Evolutionary conservation across 768 basidiomycete genomes (phyloP), one percentile per base, ranked within the genome.

Genomic region (Panaeolus cyanescens): DNA sequence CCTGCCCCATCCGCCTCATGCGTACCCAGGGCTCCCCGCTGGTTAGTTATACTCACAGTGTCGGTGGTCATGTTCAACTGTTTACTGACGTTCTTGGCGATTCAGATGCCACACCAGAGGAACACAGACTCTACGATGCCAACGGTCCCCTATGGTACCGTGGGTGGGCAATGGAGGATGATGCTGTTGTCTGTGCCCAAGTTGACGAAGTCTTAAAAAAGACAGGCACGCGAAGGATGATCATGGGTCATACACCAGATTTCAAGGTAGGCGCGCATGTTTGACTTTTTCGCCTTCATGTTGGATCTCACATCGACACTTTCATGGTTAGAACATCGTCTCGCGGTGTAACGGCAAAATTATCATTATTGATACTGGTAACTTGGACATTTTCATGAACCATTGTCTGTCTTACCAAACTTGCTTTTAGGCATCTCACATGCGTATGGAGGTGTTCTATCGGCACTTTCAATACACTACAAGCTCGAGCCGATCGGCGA

Each of bases 181-280:
- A 96, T 56, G 83, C 83, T 59, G 78, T 79, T 55, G 85, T 85
- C 4, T 99, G 97, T 72, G 71, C 67, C 1, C 81, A 85, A 33
- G 94, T 94, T 0, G 88, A 92, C 60, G 75, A 79, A 25, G 89
- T 96, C 17, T 75, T 93, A 56, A 70, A 81, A 32, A 85, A 83
- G 72, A 89, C 93, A 1, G 94, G 94, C 1, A 95, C 92, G 28
- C 77, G 93, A 61, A 80, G 94, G 66, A 88, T 96, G 87, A 85
- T 99, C 45, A 95, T 97, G 94, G 96, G 96, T 0, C 97, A 99
- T 73, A 99, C 97, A 0, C 96, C 97, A 1, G 83, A 96, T 71
- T 94, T 97, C 66, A 80, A 81, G 62, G 90, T 87, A 64, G 28
- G 80, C 70, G 4, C 17, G 64, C 31, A 15, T 33, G n/a, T 58